phyloP scores from a whole-genome alignment of 129 eudicot genomes.

The Centella asiatica region DNA sequence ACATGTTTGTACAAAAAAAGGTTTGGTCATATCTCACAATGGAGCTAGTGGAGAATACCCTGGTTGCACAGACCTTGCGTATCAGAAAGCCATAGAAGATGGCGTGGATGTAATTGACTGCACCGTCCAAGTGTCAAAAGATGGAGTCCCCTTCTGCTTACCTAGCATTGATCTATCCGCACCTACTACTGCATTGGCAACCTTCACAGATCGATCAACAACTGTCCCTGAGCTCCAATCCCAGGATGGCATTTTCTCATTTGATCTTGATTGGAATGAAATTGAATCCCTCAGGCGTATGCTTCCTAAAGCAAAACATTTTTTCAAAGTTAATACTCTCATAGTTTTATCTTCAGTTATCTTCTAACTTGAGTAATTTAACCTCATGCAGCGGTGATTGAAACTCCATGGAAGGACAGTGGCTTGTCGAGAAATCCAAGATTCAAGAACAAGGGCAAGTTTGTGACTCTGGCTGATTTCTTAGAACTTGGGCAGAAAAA shows the following conservation, averaged over 20 bases:
- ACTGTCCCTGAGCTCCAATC: slow-evolving; percentile 49
- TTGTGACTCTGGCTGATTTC: slow-evolving; percentile 66
- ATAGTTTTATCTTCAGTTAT: neutral
- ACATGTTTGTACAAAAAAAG: slow-evolving; percentile 2
- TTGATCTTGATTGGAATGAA: slow-evolving; percentile 82
- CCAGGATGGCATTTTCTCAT: slow-evolving; percentile 70
- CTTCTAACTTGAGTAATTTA: neutral
- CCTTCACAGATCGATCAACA: slow-evolving; percentile 42
- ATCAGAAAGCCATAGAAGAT: slow-evolving; percentile 64
- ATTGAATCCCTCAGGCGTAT: slow-evolving; percentile 73
- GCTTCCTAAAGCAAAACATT: slow-evolving; percentile 7
- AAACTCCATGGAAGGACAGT: slow-evolving; percentile 33
- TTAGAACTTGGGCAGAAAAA: slow-evolving; percentile 73
- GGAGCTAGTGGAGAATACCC: slow-evolving; percentile 93
- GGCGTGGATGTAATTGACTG: slow-evolving; percentile 91
- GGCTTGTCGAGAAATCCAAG: slow-evolving; percentile 62
- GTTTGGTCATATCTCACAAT: slow-evolving; percentile 62
- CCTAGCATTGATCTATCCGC: slow-evolving; percentile 53
- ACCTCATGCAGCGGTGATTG: slow-evolving; percentile 52
- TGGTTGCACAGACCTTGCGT: slow-evolving; percentile 81
- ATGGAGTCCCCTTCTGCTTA: slow-evolving; percentile 74
- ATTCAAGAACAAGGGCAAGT: slow-evolving; percentile 59
- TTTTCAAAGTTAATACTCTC: neutral
- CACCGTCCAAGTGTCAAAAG: slow-evolving; percentile 86
- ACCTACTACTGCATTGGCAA: slow-evolving; percentile 56